Evolutionary conservation across 441 rosid species (phyloP), one percentile per base, ranked within the genome.

Genomic region (Rhodomyrtus psidioides): DNA sequence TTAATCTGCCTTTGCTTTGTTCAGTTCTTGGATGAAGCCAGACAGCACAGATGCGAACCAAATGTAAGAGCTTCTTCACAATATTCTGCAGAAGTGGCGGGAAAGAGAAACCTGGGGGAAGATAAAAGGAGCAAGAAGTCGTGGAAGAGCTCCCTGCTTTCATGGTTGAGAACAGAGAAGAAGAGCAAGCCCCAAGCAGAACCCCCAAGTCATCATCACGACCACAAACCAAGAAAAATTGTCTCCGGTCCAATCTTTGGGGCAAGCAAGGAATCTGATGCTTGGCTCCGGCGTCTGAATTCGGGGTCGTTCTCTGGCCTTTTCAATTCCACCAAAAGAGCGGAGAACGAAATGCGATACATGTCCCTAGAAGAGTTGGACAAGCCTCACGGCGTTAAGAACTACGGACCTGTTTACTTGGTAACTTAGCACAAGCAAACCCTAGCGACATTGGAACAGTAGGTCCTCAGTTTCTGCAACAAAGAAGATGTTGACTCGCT

Each of bases 21-120:
- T 81, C 89, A 91, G 95, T 94, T 93, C 90, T 88, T 94, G 89
- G 91, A 91, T 81, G 94, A 92, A 87, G 95, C 94, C 83, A 92
- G 88, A 86, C 90, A 91, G 75, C 91, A 90, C 85, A 91, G 86
- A 65, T 89, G 85, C 56, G 88, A 89, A 85, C 60, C 82, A 74
- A 90, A 86, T 46, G 42, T 55, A 9, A 84, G 56, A 51, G 58
- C 86, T 42, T 49, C 90, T 30, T 53, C 87, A 82, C 82, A 82
- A 76, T 9, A 58, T 74, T 74, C 51, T 42, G 30, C 84, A 28
- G 90, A 88, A 44, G 91, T 56, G 54, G 75, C 28, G 7, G 86
- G 83, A 42, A 86, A 86, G 85, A 70, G 51, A 23, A 85, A 84
- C 76, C 28, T 53, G 21, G 87, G 62, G 65, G 89, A 84, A 53